Percentiles rank a stretch among this genome's conserved stretches.
Conservation (phyloP, 2,329 filamentous ascomycete genomes). For the Thielaviopsis punctulata region DNA sequence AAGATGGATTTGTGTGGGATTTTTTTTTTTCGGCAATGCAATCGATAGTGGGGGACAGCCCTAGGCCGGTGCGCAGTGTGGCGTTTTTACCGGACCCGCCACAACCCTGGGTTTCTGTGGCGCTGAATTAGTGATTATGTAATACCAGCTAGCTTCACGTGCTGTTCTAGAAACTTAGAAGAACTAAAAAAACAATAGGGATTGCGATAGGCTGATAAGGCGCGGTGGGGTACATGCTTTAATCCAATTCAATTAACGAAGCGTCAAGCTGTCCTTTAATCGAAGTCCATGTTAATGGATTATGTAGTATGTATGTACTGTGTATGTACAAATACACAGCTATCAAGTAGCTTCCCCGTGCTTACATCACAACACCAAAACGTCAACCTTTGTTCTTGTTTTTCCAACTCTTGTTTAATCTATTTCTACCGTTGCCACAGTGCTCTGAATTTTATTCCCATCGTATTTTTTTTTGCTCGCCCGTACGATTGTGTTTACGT, state of each 20-base stretch:
- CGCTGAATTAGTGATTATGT: not conserved
- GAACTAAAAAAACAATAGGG: not conserved
- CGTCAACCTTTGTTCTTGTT: not conserved
- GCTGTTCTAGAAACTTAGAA: not conserved
- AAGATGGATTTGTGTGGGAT: slow-evolving; percentile 9
- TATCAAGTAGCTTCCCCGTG: too few species aligned
- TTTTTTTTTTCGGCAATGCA: slow-evolving; percentile 1
- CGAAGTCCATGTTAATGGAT: too few species aligned
- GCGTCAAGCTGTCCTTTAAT: slow-evolving; percentile 7
- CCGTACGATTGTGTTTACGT: not conserved
- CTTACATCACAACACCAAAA: too few species aligned
- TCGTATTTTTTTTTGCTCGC: not conserved
- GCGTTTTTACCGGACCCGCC: not conserved
- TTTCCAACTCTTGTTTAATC: too few species aligned
- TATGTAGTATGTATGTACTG: not conserved
- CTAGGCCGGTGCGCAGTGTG: slow-evolving; percentile 6
- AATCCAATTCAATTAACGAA: not conserved
- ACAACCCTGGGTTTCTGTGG: slow-evolving; percentile 5
- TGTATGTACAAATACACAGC: not conserved
- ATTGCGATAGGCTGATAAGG: slow-evolving; percentile 1
- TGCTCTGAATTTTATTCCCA: not conserved
- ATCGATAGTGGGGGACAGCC: slow-evolving; percentile 9
- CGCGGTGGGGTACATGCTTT: not conserved
- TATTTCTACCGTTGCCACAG: not conserved
- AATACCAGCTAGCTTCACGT: not conserved